These are phyloP conservation scores for Rubroshorea leprosula DNA, from an alignment of 345 rosid species.

Conservation along the genomic window DNA sequence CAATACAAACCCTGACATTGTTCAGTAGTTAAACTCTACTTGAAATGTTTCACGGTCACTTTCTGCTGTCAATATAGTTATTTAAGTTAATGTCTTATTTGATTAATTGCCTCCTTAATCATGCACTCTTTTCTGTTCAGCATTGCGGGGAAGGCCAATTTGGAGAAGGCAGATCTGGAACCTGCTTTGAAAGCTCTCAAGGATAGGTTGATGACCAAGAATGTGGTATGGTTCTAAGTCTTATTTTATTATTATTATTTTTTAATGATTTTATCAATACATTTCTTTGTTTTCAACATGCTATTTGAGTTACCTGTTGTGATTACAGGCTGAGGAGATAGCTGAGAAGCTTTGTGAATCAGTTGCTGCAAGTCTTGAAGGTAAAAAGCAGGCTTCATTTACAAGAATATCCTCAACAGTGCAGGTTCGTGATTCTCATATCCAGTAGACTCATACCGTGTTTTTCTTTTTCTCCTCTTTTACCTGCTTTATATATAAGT, in stretches of 20 bases:
- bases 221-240: constrained; percentile 63
- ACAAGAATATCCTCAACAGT: constrained; percentile 96
- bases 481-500: not conserved
- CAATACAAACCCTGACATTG: not conserved
- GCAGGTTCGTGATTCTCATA: constrained; percentile 42
- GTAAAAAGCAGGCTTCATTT: constrained; percentile 92
- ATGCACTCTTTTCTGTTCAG: constrained; percentile 35
- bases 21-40: not conserved
- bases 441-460: not conserved
- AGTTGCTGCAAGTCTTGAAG: constrained; percentile 91
- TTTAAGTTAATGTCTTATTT: not conserved
- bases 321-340: constrained; percentile 89
- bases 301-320: constrained; percentile 11
- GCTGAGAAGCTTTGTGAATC: constrained; percentile 99
- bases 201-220: constrained; percentile 98
- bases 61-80: not conserved
- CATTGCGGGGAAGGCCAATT: constrained; percentile 95
- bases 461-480: not conserved
- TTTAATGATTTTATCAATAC: not conserved
- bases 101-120: not conserved
- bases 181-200: constrained; percentile 93
- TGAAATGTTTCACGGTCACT: not conserved
- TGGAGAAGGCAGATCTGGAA: constrained; percentile 87
- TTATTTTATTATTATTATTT: not conserved
- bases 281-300: not conserved